A percentile compares a stretch with the other conserved stretches of the same genome.
Conservation (phyloP, 1,284 basidiomycete genomes). For the Mycocalia duriaeana region DNA sequence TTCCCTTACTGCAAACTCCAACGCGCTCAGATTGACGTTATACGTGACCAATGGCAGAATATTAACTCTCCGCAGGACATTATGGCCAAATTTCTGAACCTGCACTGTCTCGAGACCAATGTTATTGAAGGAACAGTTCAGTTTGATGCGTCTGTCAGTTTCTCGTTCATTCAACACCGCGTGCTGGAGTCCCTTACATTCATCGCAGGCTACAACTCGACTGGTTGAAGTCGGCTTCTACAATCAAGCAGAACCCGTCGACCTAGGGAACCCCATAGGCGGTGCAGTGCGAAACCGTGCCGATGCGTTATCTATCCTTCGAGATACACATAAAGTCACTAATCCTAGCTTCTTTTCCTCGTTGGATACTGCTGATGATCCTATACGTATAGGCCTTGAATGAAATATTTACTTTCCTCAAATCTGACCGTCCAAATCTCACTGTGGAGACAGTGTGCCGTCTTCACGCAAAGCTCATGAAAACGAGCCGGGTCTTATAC, state of each 20-base stretch:
- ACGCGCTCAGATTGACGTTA: slow-evolving; percentile 3
- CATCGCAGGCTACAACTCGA: slow-evolving; percentile 2
- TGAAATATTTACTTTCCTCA: slow-evolving; percentile 8
- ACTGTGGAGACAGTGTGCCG: slow-evolving; percentile 10
- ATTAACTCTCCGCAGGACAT: slow-evolving; percentile 2
- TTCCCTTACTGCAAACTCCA: slow-evolving; percentile 14
- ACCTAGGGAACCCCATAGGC: slow-evolving; percentile 3
- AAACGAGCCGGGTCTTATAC: slow-evolving; percentile 11
- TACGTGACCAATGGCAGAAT: slow-evolving; percentile 8
- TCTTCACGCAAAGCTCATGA: slow-evolving; percentile 11
- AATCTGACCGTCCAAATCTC: slow-evolving; percentile 7
- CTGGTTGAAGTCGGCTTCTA: slow-evolving; percentile 9
- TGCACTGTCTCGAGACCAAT: slow-evolving; percentile 17
- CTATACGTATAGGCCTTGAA: slow-evolving; percentile 7
- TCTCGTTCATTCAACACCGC: slow-evolving; percentile 1
- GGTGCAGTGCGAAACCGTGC: slow-evolving; percentile 9
- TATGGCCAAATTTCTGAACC: slow-evolving; percentile 10
- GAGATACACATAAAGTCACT: slow-evolving; percentile 13
- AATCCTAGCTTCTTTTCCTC: slow-evolving; percentile 1
- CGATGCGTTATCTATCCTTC: slow-evolving; percentile 11
- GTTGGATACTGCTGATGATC: background rate
- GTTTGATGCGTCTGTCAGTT: slow-evolving; percentile 11
- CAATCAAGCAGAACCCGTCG: slow-evolving; percentile 1
- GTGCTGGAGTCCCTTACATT: background rate
- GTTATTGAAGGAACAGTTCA: slow-evolving; percentile 13